Conservation (phyloP, 1,139 yeast genomes). For the Geotrichum histeridarum region DNA sequence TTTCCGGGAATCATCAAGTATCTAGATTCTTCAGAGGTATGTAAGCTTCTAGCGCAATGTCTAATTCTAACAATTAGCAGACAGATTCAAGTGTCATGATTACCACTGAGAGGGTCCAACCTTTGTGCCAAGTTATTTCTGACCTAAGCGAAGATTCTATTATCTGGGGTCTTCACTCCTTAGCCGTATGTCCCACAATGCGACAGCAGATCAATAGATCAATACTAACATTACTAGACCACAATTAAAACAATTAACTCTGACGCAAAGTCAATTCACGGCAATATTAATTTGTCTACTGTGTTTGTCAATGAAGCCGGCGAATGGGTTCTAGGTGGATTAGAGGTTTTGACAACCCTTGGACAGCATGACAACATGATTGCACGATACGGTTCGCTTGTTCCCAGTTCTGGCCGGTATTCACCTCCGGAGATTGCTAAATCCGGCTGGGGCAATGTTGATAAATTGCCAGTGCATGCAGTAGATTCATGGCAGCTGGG, state of each 20-base stretch:
- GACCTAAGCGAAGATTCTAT: slow-evolving; percentile 38
- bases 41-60: background rate
- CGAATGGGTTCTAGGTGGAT: slow-evolving; percentile 82
- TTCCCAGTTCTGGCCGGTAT: slow-evolving; percentile 37
- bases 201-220: background rate
- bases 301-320: slow-evolving; percentile 64
- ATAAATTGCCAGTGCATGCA: slow-evolving; percentile 30
- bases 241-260: slow-evolving; percentile 59
- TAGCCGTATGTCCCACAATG: slow-evolving; percentile 19
- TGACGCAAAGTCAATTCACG: slow-evolving; percentile 57
- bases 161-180: slow-evolving; percentile 52
- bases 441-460: slow-evolving; percentile 45
- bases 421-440: slow-evolving; percentile 45
- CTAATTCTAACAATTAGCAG: slow-evolving; percentile 29
- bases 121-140: slow-evolving; percentile 41
- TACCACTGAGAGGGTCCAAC: slow-evolving; percentile 72
- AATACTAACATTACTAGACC: slow-evolving; percentile 26
- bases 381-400: slow-evolving; percentile 31
- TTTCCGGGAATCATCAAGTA: slow-evolving; percentile 73
- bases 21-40: slow-evolving; percentile 57
- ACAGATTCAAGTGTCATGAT: slow-evolving; percentile 58
- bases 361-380: slow-evolving; percentile 28
- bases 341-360: slow-evolving; percentile 57
- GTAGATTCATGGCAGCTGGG: slow-evolving; percentile 65
- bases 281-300: slow-evolving; percentile 53